These are phyloP conservation scores for Kluyveromyces sp. DNA, from an alignment of 1,139 yeast species.

Conservation along the genomic window DNA sequence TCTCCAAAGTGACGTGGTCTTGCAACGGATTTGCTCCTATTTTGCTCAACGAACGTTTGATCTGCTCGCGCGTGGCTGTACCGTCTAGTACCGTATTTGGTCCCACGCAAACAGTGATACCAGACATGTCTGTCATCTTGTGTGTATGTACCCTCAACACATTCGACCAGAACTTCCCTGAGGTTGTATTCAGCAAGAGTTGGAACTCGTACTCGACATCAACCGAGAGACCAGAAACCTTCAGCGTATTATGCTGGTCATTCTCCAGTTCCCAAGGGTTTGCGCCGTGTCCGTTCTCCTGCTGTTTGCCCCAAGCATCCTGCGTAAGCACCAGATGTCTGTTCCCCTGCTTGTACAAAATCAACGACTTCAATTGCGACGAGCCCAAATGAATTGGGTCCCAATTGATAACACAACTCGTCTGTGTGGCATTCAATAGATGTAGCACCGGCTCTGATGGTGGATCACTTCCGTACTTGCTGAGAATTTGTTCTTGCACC, in stretches of 20 bases:
- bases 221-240: slow-evolving; percentile 83
- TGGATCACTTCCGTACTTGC: slow-evolving; percentile 61
- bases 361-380: slow-evolving; percentile 66
- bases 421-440: slow-evolving; percentile 78
- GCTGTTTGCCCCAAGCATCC: slow-evolving; percentile 45
- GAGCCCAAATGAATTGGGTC: slow-evolving; percentile 80
- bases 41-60: slow-evolving; percentile 51
- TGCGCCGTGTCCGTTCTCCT: slow-evolving; percentile 37
- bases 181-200: slow-evolving; percentile 75
- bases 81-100: slow-evolving; percentile 56
- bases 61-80: slow-evolving; percentile 48
- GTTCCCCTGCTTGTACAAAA: slow-evolving; percentile 60
- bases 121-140: slow-evolving; percentile 92
- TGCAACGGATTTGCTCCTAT: slow-evolving; percentile 88
- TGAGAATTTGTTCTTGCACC: slow-evolving; percentile 68
- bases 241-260: slow-evolving; percentile 49
- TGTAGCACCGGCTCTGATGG: slow-evolving; percentile 71
- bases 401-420: slow-evolving; percentile 94
- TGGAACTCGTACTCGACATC: slow-evolving; percentile 79
- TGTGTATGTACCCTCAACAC: slow-evolving; percentile 70
- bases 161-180: slow-evolving; percentile 74
- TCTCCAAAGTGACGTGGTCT: slow-evolving; percentile 68
- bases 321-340: slow-evolving; percentile 75
- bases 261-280: too few relatives aligned
- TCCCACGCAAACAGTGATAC: slow-evolving; percentile 88